These are phyloP conservation scores for Verticillium dahliae DNA, from an alignment of 2,329 filamentous ascomycete genomes.

Conservation along the genomic window DNA sequence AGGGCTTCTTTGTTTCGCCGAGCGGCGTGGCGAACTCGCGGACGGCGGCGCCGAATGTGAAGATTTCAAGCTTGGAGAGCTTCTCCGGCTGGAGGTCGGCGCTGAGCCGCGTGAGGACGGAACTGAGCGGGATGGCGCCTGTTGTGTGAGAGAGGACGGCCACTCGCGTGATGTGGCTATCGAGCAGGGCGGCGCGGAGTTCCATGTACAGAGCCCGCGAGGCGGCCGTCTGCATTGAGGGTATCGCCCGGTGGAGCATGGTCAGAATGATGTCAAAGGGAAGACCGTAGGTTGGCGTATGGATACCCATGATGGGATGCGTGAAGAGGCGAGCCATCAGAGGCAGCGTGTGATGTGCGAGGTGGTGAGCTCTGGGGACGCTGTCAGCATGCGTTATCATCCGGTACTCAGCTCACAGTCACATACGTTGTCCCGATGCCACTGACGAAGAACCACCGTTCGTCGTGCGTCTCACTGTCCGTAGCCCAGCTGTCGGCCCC, in stretches of 20 bases:
- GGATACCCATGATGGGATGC: slow-evolving; percentile 40
- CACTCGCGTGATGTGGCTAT: slow-evolving; percentile 23
- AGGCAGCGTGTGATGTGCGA: slow-evolving; percentile 22
- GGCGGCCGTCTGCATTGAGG: slow-evolving; percentile 18
- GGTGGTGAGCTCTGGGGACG: slow-evolving; percentile 17
- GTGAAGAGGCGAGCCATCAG: slow-evolving; percentile 27
- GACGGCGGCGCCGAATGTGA: slow-evolving; percentile 34
- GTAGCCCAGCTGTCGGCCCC: slow-evolving; percentile 19
- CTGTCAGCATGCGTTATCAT: neutral
- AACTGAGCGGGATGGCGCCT: slow-evolving; percentile 26
- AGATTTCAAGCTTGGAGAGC: slow-evolving; percentile 32
- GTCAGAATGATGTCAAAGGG: slow-evolving; percentile 41
- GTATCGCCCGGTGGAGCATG: slow-evolving; percentile 23
- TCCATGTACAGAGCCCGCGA: slow-evolving; percentile 26
- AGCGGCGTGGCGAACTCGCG: slow-evolving; percentile 28
- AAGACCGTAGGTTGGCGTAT: slow-evolving; percentile 42
- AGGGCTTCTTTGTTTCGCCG: slow-evolving; percentile 12
- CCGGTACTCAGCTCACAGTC: neutral
- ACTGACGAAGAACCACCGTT: slow-evolving; percentile 26
- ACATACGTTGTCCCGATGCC: slow-evolving; percentile 25
- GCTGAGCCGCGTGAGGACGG: slow-evolving; percentile 27
- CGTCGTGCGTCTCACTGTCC: slow-evolving; percentile 18
- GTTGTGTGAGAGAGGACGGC: slow-evolving; percentile 33
- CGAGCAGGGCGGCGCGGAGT: slow-evolving; percentile 26
- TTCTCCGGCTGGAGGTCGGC: slow-evolving; percentile 28